Percentiles rank a stretch among this genome's conserved stretches.
These are phyloP conservation scores for Scleroderma bovista DNA, from an alignment of 768 basidiomycete species.

Conservation along the genomic window DNA sequence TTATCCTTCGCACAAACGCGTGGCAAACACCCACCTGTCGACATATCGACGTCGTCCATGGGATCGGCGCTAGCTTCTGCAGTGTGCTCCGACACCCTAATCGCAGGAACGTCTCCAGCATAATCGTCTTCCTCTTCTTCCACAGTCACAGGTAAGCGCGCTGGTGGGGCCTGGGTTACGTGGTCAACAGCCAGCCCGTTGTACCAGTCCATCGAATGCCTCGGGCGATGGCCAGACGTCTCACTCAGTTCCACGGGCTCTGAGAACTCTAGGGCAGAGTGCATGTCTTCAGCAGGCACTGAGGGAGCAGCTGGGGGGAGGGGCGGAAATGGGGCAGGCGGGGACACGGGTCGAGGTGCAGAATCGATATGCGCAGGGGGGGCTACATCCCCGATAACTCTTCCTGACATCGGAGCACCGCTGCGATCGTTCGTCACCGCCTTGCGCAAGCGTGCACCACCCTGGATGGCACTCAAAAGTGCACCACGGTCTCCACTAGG, in stretches of 20 bases:
- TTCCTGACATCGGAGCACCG: constrained; percentile 61
- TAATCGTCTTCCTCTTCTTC: constrained; percentile 58
- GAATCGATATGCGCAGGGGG: constrained; percentile 66
- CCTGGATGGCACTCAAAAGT: constrained; percentile 74
- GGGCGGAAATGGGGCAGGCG: constrained; percentile 2
- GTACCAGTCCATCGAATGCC: constrained; percentile 91
- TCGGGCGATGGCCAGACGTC: constrained; percentile 38
- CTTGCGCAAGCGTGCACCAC: constrained; percentile 65
- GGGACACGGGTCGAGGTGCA: constrained; percentile 34
- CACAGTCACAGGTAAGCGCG: constrained; percentile 43
- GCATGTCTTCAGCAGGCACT: too few relatives aligned
- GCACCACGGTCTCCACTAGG: constrained; percentile 52
- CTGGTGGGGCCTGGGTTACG: constrained; percentile 42
- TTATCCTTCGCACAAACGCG: background rate
- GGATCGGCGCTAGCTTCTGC: constrained; percentile 41
- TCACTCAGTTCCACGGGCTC: constrained; percentile 7
- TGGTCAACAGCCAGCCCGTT: constrained; percentile 65
- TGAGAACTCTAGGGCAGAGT: background rate
- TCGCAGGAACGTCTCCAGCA: constrained; percentile 41
- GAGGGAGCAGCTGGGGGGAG: constrained; percentile 15
- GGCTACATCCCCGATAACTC: constrained; percentile 68
- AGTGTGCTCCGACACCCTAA: constrained; percentile 47
- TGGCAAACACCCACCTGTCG: constrained; percentile 41
- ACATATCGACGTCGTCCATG: constrained; percentile 69
- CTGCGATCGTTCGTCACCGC: constrained; percentile 83